These are phyloP conservation scores for Suillus luteus DNA, from an alignment of 768 basidiomycete genomes.

Conservation along the genomic window DNA sequence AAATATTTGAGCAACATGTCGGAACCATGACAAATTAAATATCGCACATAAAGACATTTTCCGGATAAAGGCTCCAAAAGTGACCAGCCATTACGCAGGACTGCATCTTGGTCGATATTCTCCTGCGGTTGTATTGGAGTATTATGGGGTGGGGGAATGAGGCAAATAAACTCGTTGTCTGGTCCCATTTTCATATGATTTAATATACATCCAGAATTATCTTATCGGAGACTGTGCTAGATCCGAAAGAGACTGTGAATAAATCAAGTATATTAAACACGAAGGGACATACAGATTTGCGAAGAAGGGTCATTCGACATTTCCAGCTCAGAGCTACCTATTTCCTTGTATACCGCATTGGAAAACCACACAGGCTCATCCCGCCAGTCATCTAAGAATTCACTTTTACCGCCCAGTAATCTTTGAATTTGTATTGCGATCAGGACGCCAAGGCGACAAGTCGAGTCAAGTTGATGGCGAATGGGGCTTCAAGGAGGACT, in stretches of 20 bases:
- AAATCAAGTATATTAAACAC: constrained; percentile 17
- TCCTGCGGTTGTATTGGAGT: constrained; percentile 46
- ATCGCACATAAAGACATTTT: constrained; percentile 82
- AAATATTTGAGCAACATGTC: constrained; percentile 34
- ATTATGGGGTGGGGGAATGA: constrained; percentile 68
- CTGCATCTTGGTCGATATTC: constrained; percentile 57
- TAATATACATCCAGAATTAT: constrained; percentile 49
- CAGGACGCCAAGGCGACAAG: too few relatives aligned
- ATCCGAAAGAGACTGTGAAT: constrained; percentile 19
- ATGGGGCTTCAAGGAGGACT: too few relatives aligned
- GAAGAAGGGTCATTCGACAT: constrained; percentile 23
- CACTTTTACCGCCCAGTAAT: constrained; percentile 69
- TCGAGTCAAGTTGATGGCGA: too few relatives aligned
- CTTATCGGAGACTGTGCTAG: constrained; percentile 24
- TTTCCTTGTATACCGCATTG: constrained; percentile 52
- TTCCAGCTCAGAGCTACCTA: constrained; percentile 54
- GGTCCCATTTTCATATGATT: constrained; percentile 77
- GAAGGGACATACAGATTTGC: constrained; percentile 41
- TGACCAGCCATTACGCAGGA: constrained; percentile 79
- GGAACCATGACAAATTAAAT: constrained; percentile 30
- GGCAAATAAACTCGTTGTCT: constrained; percentile 70
- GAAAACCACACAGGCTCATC: constrained; percentile 40
- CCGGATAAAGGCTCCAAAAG: constrained; percentile 78
- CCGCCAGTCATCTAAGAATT: constrained; percentile 75
- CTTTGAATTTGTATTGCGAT: too few relatives aligned